phyloP scores from a whole-genome alignment of 306 rosid species.

The Glycine tomentella region DNA sequence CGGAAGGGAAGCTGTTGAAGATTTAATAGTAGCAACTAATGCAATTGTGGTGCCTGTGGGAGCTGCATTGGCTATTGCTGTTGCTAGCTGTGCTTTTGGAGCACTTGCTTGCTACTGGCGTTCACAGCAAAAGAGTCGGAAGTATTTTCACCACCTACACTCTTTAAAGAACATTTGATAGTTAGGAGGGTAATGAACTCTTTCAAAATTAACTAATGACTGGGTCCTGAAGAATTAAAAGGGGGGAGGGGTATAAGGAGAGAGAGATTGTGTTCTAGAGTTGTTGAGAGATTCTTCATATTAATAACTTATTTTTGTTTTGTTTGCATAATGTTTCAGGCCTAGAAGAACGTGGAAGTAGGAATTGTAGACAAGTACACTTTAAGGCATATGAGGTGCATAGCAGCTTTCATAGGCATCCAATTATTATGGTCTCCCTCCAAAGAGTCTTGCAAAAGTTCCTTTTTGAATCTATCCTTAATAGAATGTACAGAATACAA shows the following conservation, averaged over 20 bases:
- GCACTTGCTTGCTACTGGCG: slow-evolving; percentile 99
- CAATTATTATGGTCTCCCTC: slow-evolving; percentile 44
- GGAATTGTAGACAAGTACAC: slow-evolving; percentile 51
- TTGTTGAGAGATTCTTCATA: slow-evolving; percentile 37
- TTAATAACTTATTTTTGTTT: slow-evolving; percentile 41
- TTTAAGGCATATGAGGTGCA: slow-evolving; percentile 42
- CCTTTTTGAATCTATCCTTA: slow-evolving; percentile 44
- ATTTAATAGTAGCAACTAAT: slow-evolving; percentile 62
- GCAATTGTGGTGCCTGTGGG: slow-evolving; percentile 91
- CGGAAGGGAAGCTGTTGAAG: slow-evolving; percentile 57
- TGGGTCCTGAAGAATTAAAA: slow-evolving; percentile 31
- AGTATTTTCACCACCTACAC: slow-evolving; percentile 94
- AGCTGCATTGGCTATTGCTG: slow-evolving; percentile 94
- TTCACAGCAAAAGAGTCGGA: slow-evolving; percentile 97
- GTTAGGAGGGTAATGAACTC: slow-evolving; percentile 88
- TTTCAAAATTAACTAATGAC: slow-evolving; percentile 57
- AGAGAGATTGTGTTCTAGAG: slow-evolving; percentile 38
- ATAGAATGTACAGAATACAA: slow-evolving; percentile 65
- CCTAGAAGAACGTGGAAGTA: slow-evolving; percentile 87
- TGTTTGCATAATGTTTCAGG: slow-evolving; percentile 71
- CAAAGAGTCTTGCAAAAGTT: slow-evolving; percentile 49
- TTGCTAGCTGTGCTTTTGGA: slow-evolving; percentile 98
- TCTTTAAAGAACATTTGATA: slow-evolving; percentile 94
- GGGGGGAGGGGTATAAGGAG: slow-evolving; percentile 33
- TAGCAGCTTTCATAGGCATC: slow-evolving; percentile 48